A percentile compares a stretch with the other conserved stretches of the same genome.
phyloP scores from a whole-genome alignment of 2,329 filamentous ascomycete species.

The Colletotrichum echinochloae region DNA sequence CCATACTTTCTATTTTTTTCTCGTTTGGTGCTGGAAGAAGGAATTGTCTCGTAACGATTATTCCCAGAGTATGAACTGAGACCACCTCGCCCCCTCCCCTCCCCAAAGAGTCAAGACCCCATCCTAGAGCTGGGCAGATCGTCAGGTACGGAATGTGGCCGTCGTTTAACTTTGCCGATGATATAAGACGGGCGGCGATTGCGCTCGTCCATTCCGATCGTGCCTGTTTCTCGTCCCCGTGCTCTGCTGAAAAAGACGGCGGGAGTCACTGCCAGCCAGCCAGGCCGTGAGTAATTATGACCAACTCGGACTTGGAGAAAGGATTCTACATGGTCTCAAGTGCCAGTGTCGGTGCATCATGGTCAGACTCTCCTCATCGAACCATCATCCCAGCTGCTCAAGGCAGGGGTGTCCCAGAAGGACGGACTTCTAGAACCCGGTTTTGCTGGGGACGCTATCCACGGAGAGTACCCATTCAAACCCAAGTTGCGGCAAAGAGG shows the following conservation, averaged over 20 bases:
- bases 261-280: not conserved
- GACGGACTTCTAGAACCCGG: slow-evolving; percentile 28
- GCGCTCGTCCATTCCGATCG: slow-evolving; percentile 21
- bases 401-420: slow-evolving; percentile 1
- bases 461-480: slow-evolving; percentile 4
- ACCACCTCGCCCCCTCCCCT: too few species aligned
- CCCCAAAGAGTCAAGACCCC: slow-evolving; percentile 21
- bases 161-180: slow-evolving; percentile 32
- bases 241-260: slow-evolving; percentile 7
- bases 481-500: not conserved
- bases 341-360: not conserved
- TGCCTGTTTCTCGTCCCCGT: slow-evolving; percentile 17
- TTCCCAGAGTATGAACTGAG: slow-evolving; percentile 32
- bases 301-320: not conserved
- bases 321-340: not conserved
- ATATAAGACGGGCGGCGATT: slow-evolving; percentile 31
- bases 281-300: slow-evolving; percentile 5
- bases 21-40: slow-evolving; percentile 5
- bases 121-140: slow-evolving; percentile 35
- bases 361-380: slow-evolving; percentile 10
- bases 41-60: slow-evolving; percentile 36
- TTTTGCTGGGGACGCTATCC: slow-evolving; percentile 4
- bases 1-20: not conserved
- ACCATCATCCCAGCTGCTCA: slow-evolving; percentile 22
- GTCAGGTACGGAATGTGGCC: slow-evolving; percentile 40